Base-by-base conservation (phyloP, 1,284 basidiomycete genomes). In the Tremellales sp. region DNA sequence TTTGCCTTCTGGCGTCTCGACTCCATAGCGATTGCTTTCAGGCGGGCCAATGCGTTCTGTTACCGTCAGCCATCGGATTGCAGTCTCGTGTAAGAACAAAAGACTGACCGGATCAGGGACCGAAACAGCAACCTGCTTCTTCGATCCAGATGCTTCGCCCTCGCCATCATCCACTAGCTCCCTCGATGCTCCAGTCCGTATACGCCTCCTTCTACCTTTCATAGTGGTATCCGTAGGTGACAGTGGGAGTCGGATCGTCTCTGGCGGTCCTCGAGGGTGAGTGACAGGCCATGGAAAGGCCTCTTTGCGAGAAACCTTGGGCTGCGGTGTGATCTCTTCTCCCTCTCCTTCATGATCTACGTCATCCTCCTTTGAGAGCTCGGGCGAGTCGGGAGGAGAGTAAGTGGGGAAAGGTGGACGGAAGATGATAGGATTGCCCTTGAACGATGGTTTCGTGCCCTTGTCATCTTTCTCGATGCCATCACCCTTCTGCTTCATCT, bases 381-480 rank as follows among this genome's bases (percentile, higher is more conserved):
- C 33, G 4, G 43, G 24, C 21, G 56, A 53, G 19, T 63, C 54
- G 8, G 58, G 60, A 21, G 64, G 60, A 25, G 43, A 49, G 45
- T 64, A 62, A 6, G 13, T 31, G 15, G 43, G 43, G 1, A 55
- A 59, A 2, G 64, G 64, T 7, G 61, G 56, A 3, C 51, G 43
- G 25, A 67, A 52, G 12, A 47, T 40, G 8, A 61, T 51, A 2
- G 43, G 46, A n/a, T 57, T 58, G 12, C 61, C 55, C 25, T 51
- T 52, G 23, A 19, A n/a, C 33, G 29, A 15, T 42, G 8, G 4
- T 35, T 33, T 4, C 15, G 17, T n/a, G 43, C 24, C 25, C 29
- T 40, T 33, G 17, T 24, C 21, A 43, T 23, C 13, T 23, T 12
- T 27, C n/a, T n/a, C n/a, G n/a, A 31, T 12, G 17, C 26, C 40